Base-by-base conservation (phyloP, 768 basidiomycete genomes). In the Podaxis mareebaensis region DNA sequence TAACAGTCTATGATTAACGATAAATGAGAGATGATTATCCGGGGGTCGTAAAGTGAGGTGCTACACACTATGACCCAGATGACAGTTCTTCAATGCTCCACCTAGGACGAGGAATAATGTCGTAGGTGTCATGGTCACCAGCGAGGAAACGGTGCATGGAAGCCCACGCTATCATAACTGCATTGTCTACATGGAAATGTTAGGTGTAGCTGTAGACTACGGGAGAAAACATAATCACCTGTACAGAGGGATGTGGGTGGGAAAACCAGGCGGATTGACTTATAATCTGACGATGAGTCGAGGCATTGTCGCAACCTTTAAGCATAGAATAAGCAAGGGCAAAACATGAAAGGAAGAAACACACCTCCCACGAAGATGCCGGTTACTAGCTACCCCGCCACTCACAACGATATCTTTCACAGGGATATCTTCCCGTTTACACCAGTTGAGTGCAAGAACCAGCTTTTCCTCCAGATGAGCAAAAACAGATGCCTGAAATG, bases 81-180 rank as follows among this genome's bases (percentile, higher is more conserved):
- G 20, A 20, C 17, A 74, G 51, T 7, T 90, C 85, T 67, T 93
- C 90, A 17, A 96, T 84, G 57, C 81, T 85, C 96, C 96, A 99
- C 71, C 88, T 90, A 15, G 91, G 77, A 36, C 81, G 77, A 6
- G 89, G 75, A 22, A 82, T 82, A 13, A 91, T 79, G 24, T 81
- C 77, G 66, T 89, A 93, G 7, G 82, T 77, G 68, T 90, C 90
- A 49, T 81, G 75, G 62, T 89, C 86, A 3, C 77, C 78, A 0
- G 76, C 77, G 26, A 90, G 79, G 65, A 97, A 91, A 12, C 95
- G 85, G 68, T 89, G 77, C 83, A 96, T 90, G 0, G 92, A 89
- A 3, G 95, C 91, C 92, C 91, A 96, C 2, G 85, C 96, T 67
- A 98, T 92, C 96, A 99, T 99, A 8, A 86, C 96, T 0, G 96